Base-by-base conservation (phyloP, 2,329 filamentous ascomycete species). In the Penicillium sumatraense region DNA sequence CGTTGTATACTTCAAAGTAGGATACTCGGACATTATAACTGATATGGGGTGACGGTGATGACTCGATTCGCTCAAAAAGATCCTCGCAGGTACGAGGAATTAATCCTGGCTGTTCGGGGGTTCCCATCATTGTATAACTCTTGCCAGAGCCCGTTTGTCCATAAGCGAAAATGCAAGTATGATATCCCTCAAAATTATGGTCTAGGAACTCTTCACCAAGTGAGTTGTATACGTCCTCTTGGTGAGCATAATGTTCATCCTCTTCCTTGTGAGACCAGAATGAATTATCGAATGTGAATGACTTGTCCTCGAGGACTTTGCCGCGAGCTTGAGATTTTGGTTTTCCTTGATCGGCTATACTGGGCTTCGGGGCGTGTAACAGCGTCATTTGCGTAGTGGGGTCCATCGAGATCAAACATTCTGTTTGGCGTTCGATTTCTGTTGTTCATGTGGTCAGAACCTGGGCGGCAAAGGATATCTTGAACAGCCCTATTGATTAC, bases 1-100 rank as follows among this genome's bases (percentile, higher is more conserved):
- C 95, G 76, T 99, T 99, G 83, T 99, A 99, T 58, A 99, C 95
- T 73, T 99, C 95, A 69, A 99, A 98, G 78, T 99, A 99, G 3
- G 93, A 97, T 24, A 98, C 95, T 60, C 95, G 89, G 61, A 99
- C 95, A 67, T 93, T 95, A 81, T 97, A 99, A 64, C 91, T 96
- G 72, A 96, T 91, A 75, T 95, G 96, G 51, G 92, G 89, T 42
- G 89, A 89, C 68, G 96, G 89, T 63, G 90, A 87, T 40, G 86
- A 85, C 62, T 93, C 89, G 71, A 99, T 97, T 52, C 95, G 86
- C 78, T 96, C 87, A 72, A 99, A 99, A 48, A 99, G 83, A 75
- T 97, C 95, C 74, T 96, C 89, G 75, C 95, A 99, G 9, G 95
- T 99, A 48, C 93, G 86, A 7, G 95, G 95, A 62, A 99, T 99